These are phyloP conservation scores for Saccharum hybrid DNA, from an alignment of 202 grass and related monocot genomes.

Conservation along the genomic window DNA sequence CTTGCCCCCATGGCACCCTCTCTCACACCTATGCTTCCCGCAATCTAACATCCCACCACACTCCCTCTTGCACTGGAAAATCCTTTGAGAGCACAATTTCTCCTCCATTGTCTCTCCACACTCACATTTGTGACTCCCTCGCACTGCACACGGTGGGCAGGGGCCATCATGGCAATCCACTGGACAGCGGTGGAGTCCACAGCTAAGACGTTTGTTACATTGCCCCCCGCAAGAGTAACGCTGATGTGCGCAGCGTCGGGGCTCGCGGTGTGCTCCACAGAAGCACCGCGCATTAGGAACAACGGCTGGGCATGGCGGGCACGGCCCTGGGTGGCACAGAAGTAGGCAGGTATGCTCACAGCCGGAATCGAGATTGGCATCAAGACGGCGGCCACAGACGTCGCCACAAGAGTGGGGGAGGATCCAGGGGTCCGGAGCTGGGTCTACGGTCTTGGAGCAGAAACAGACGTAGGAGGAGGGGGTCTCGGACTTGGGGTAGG, in stretches of 20 bases:
- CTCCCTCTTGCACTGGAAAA: slow-evolving; percentile 65
- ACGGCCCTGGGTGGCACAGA: slow-evolving; percentile 89
- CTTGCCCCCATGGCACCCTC: slow-evolving; percentile 76
- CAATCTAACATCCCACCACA: slow-evolving; percentile 72
- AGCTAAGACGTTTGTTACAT: slow-evolving; percentile 69
- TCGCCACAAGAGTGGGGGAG: slow-evolving; percentile 88
- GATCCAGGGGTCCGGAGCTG: slow-evolving; percentile 80
- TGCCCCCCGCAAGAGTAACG: slow-evolving; percentile 62
- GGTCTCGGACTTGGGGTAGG: slow-evolving; percentile 67
- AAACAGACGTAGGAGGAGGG: slow-evolving; percentile 82
- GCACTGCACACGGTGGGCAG: slow-evolving; percentile 67
- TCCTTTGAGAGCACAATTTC: slow-evolving; percentile 65
- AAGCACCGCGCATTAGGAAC: slow-evolving; percentile 64
- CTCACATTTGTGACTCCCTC: slow-evolving; percentile 59
- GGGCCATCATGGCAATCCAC: slow-evolving; percentile 71
- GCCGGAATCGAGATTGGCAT: slow-evolving; percentile 45
- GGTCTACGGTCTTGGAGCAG: slow-evolving; percentile 76
- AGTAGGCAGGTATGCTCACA: slow-evolving; percentile 85
- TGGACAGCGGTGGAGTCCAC: slow-evolving; percentile 63
- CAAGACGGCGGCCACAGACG: slow-evolving; percentile 67
- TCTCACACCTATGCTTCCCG: slow-evolving; percentile 75
- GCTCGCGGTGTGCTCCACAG: slow-evolving; percentile 61
- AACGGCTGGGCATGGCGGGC: slow-evolving; percentile 79
- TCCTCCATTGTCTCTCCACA: slow-evolving; percentile 67
- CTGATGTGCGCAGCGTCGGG: slow-evolving; percentile 76